Percentiles rank a stretch among this genome's conserved stretches.
These are phyloP conservation scores for Oryza rufipogon DNA, from an alignment of 176 grass and related monocot genomes.

Conservation along the genomic window DNA sequence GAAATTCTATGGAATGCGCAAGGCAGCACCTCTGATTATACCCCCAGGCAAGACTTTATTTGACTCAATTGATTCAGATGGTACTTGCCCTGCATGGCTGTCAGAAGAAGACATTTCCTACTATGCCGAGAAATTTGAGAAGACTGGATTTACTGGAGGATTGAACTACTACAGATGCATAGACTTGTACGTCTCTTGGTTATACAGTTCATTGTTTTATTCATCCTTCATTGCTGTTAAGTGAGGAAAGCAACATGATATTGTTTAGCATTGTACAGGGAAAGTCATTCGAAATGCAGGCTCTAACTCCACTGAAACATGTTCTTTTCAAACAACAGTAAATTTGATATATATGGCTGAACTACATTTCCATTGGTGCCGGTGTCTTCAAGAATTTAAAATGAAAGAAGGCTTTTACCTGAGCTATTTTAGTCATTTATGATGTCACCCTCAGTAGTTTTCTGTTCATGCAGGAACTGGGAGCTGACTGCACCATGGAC, in stretches of 20 bases:
- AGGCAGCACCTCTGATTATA: conserved; percentile 61
- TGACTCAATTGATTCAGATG: conserved; percentile 59
- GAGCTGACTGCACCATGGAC: conserved; percentile 81
- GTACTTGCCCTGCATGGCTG: conserved; percentile 73
- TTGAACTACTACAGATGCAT: conserved; percentile 95
- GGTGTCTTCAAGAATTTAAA: not conserved
- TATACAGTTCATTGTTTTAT: conserved; percentile 31
- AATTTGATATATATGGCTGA: conserved; percentile 1
- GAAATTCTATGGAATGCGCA: conserved; percentile 67
- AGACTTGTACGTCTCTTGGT: conserved; percentile 60
- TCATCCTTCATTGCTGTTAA: conserved; percentile 10
- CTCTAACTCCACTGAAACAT: not conserved
- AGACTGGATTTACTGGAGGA: conserved; percentile 80
- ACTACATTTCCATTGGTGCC: not conserved
- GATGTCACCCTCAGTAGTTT: not conserved
- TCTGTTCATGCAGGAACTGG: conserved; percentile 60
- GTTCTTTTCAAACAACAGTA: conserved; percentile 8
- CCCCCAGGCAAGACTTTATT: conserved; percentile 77
- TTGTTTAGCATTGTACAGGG: not conserved
- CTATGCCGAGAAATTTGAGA: conserved; percentile 72
- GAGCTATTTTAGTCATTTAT: not conserved
- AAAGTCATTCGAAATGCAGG: not conserved
- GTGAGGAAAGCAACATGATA: not conserved
- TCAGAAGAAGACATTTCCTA: conserved; percentile 86
- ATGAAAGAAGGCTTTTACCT: not conserved